Percentiles rank a stretch among this genome's conserved stretches.
These are phyloP conservation scores for Apiotrichum veenhuisii DNA, from an alignment of 1,284 basidiomycete genomes.

Conservation along the genomic window DNA sequence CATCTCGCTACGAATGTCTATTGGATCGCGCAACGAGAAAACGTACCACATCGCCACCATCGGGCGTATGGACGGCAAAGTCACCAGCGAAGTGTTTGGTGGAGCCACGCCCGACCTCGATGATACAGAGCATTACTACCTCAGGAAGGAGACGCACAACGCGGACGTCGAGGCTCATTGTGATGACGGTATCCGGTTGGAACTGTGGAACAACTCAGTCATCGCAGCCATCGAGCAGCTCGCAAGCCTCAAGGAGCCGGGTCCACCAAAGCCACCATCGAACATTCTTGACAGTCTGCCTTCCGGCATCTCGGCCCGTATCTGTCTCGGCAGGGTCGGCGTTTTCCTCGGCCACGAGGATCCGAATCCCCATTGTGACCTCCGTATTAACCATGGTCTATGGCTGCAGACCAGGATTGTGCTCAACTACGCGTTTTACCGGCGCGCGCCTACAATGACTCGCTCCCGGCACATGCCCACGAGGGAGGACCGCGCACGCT, in stretches of 20 bases:
- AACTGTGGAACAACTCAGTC: conserved; percentile 68
- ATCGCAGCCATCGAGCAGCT: conserved; percentile 56
- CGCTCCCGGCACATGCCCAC: conserved; percentile 53
- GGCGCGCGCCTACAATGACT: conserved; percentile 28
- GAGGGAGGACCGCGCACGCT: conserved; percentile 48
- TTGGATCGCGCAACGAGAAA: conserved; percentile 22
- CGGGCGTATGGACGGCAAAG: conserved; percentile 26
- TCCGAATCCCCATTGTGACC: conserved; percentile 64
- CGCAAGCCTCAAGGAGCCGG: conserved; percentile 36
- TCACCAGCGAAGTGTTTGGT: conserved; percentile 28
- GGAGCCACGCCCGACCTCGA: conserved; percentile 2
- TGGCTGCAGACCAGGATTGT: conserved; percentile 61
- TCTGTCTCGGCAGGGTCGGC: conserved; percentile 63
- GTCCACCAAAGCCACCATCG: conserved; percentile 4
- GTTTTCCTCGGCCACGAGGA: conserved; percentile 70
- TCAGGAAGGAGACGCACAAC: conserved; percentile 51
- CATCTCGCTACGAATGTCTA: conserved; percentile 30
- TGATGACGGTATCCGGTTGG: conserved; percentile 61
- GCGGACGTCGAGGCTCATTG: conserved; percentile 56
- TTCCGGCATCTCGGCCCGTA: conserved; percentile 57
- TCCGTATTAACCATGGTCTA: conserved; percentile 67
- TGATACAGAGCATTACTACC: conserved; percentile 22
- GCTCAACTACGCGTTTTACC: conserved; percentile 61
- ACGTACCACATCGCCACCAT: conserved; percentile 32
- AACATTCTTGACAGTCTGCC: conserved; percentile 54